Base-by-base conservation (phyloP, 495 filamentous ascomycete species). In the Penicillium dipodomyicola region DNA sequence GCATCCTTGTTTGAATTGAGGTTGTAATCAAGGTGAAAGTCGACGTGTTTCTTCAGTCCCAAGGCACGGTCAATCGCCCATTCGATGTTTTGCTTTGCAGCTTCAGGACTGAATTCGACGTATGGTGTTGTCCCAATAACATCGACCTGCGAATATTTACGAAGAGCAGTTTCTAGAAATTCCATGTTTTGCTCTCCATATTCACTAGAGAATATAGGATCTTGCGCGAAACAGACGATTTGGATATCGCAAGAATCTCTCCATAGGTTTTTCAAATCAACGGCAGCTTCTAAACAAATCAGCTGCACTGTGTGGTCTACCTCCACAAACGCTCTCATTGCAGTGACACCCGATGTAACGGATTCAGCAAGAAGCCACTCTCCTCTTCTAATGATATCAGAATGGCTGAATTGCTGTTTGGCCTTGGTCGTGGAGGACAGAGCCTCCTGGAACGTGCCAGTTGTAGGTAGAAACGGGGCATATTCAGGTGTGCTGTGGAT, bases 1-100 rank as follows among this genome's bases (percentile, higher is more conserved):
- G 83, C 72, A 48, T 78, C 67, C 30, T 62, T 77, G 2, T 52
- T 62, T 5, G 62, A 19, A 49, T 84, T 78, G 7, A 90, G 70
- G 58, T 86, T 81, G 65, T 91, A 90, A 65, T 91, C 88, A 0
- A 91, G 74, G 65, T 92, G 88, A 40, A 90, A 82, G 61, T 91
- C 88, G 8, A 92, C 63, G 65, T 88, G 86, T 49, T 83, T 79
- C 5, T 65, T 60, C 27, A 74, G 62, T 8, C 58, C 44, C 45
- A 82, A 53, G 10, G 83, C 84, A 23, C 67, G 67, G 3, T 72
- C 67, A 45, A 86, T 67, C 4, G 86, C 80, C 82, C 84, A 91
- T 4, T 80, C 67, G 41, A 91, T 82, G 58, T 91, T 91, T 48
- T 60, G 62, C 46, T 80, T 77, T 47, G 76, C 75, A 1, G 74